Conservation (phyloP, 352 stramenopile species). For the Pythium phragmitis region DNA sequence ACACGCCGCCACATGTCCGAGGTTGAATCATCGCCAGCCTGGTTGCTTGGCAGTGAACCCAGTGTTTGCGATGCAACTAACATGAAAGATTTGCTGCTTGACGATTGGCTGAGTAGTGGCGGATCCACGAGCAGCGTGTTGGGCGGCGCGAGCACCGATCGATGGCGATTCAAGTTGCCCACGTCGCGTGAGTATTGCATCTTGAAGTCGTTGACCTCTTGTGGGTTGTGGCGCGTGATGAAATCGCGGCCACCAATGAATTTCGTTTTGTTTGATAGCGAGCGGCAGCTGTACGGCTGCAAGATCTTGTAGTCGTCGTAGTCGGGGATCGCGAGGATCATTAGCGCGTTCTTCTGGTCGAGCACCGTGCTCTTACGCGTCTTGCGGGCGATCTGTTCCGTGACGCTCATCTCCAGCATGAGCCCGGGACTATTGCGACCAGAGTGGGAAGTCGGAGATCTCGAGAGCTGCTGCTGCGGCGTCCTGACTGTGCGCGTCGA, state of each 20-base stretch:
- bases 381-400: conserved; percentile 67
- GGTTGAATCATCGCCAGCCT: conserved; percentile 22
- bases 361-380: conserved; percentile 70
- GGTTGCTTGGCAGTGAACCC: conserved; percentile 10
- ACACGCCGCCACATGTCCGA: conserved; percentile 44
- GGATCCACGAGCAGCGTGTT: conserved; percentile 29
- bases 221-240: conserved; percentile 66
- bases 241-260: conserved; percentile 71
- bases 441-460: conserved; percentile 25
- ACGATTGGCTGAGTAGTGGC: background rate
- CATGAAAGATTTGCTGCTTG: conserved; percentile 29
- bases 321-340: conserved; percentile 71
- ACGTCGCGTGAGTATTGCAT: conserved; percentile 71
- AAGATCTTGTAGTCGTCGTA: conserved; percentile 79
- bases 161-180: conserved; percentile 61
- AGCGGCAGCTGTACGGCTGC: conserved; percentile 73
- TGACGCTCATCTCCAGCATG: conserved; percentile 56
- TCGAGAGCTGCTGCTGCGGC: conserved; percentile 13
- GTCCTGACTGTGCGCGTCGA: conserved; percentile 17
- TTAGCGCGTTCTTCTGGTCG: conserved; percentile 64
- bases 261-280: conserved; percentile 54
- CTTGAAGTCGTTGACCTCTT: conserved; percentile 76
- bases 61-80: conserved; percentile 27
- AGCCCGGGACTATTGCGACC: conserved; percentile 26
- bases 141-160: conserved; percentile 56